Conservation (phyloP, 768 basidiomycete genomes). For the Butyriboletus loyo region DNA sequence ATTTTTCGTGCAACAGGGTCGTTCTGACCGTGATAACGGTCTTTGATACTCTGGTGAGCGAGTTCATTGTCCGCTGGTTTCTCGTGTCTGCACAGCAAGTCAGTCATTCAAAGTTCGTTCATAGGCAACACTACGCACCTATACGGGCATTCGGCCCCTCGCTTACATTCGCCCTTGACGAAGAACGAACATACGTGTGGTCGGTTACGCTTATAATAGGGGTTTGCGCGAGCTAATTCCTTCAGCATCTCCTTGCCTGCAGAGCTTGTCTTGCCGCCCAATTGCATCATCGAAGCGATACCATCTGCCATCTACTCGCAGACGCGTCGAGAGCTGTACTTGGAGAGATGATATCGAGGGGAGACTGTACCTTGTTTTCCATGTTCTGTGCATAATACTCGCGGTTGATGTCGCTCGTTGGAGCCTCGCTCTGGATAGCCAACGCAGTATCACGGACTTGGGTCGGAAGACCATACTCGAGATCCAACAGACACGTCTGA, state of each 20-base stretch:
- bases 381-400: constrained; percentile 94
- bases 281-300: constrained; percentile 59
- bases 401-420: constrained; percentile 95
- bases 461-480: constrained; percentile 94
- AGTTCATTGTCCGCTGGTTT: constrained; percentile 78
- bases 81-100: constrained; percentile 64
- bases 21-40: constrained; percentile 88
- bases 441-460: constrained; percentile 97
- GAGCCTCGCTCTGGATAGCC: constrained; percentile 80
- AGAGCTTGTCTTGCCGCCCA: constrained; percentile 57
- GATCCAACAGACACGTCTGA: constrained; percentile 94
- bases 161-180: constrained; percentile 90
- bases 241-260: constrained; percentile 98
- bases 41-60: constrained; percentile 89
- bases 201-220: constrained; percentile 95
- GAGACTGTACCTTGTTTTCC: constrained; percentile 62
- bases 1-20: constrained; percentile 96
- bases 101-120: not conserved
- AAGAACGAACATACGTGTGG: constrained; percentile 96
- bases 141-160: constrained; percentile 92
- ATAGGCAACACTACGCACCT: constrained; percentile 38
- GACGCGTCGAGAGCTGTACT: not conserved
- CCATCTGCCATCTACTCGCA: constrained; percentile 57
- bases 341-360: not conserved
- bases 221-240: constrained; percentile 89